A percentile compares a stretch with the other conserved stretches of the same genome.
Conservation (phyloP, 192 early-diverging fungal species). For the Endogone sp. region DNA sequence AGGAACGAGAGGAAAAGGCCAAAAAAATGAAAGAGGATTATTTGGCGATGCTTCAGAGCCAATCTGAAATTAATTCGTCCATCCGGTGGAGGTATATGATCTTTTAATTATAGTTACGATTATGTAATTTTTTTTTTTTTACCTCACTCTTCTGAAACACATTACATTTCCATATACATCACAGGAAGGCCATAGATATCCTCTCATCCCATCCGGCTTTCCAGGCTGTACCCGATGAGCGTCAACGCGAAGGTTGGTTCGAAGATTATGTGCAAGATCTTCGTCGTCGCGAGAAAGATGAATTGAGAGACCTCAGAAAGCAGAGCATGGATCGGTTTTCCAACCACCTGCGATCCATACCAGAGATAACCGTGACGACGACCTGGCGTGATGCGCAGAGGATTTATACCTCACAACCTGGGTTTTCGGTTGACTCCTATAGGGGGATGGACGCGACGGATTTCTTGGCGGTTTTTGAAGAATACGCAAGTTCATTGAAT, state of each 20-base stretch:
- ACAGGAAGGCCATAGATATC: conserved; percentile 42
- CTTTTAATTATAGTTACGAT: conserved; percentile 8
- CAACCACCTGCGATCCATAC: conserved; percentile 49
- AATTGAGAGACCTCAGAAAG: conserved; percentile 50
- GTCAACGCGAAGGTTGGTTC: conserved; percentile 60
- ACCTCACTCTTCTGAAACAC: background rate
- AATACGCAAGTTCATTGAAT: conserved; percentile 67
- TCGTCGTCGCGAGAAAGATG: conserved; percentile 64
- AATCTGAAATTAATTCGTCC: conserved; percentile 45
- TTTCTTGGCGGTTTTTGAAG: conserved; percentile 78
- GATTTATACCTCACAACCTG: conserved; percentile 42
- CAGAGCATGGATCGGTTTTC: conserved; percentile 59
- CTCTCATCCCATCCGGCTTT: conserved; percentile 64
- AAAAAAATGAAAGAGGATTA: conserved; percentile 51
- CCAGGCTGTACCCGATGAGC: conserved; percentile 51
- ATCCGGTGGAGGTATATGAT: conserved; percentile 36
- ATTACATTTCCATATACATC: background rate
- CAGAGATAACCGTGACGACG: conserved; percentile 54
- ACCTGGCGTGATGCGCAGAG: conserved; percentile 54
- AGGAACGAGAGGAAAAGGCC: conserved; percentile 41
- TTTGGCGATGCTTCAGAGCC: conserved; percentile 45
- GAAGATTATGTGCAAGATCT: conserved; percentile 70
- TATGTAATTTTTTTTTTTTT: too few species aligned
- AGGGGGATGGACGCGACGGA: conserved; percentile 78
- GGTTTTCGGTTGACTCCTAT: conserved; percentile 44